phyloP scores from a whole-genome alignment of 1,284 basidiomycete genomes.

The Pascua guehoae region DNA sequence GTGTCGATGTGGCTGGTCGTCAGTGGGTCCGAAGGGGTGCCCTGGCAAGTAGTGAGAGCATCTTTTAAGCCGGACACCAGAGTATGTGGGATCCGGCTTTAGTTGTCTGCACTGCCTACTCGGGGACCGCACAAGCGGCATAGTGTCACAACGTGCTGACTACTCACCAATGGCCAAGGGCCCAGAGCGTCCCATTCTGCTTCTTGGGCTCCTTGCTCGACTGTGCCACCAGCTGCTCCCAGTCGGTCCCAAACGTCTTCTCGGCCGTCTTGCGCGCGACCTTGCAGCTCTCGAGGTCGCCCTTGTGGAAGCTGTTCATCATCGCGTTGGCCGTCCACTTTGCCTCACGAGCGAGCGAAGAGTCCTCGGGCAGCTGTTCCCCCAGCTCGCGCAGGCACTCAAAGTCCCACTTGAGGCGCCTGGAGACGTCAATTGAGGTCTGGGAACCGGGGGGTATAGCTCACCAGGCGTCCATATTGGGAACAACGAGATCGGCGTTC shows the following conservation, averaged over 20 bases:
- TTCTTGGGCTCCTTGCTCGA: slow-evolving; percentile 40
- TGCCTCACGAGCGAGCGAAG: slow-evolving; percentile 75
- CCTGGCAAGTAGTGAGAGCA: too few species aligned
- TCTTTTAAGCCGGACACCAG: too few species aligned
- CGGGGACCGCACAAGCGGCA: too few species aligned
- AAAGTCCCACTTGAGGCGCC: slow-evolving; percentile 75
- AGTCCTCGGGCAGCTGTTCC: slow-evolving; percentile 73
- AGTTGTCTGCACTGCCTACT: too few species aligned
- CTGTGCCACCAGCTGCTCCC: slow-evolving; percentile 55
- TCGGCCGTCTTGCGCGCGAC: slow-evolving; percentile 71
- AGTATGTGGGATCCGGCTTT: too few species aligned
- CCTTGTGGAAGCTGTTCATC: slow-evolving; percentile 75
- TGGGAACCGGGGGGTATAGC: too few species aligned
- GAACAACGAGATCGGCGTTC: slow-evolving; percentile 89
- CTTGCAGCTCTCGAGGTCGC: slow-evolving; percentile 59
- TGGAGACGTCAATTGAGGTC: too few species aligned
- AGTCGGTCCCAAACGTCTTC: slow-evolving; percentile 75
- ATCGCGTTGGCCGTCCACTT: slow-evolving; percentile 82
- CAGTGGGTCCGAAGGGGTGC: too few species aligned
- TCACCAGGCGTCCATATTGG: slow-evolving; percentile 78
- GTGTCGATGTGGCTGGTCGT: slow-evolving; percentile 67
- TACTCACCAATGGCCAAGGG: slow-evolving; percentile 46
- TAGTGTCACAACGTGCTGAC: too few species aligned
- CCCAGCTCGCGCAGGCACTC: slow-evolving; percentile 69
- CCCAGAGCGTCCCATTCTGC: slow-evolving; percentile 43